A percentile compares a stretch with the other conserved stretches of the same genome.
Conservation (phyloP, 257 asterid genomes). For the Penstemon newberryi region DNA sequence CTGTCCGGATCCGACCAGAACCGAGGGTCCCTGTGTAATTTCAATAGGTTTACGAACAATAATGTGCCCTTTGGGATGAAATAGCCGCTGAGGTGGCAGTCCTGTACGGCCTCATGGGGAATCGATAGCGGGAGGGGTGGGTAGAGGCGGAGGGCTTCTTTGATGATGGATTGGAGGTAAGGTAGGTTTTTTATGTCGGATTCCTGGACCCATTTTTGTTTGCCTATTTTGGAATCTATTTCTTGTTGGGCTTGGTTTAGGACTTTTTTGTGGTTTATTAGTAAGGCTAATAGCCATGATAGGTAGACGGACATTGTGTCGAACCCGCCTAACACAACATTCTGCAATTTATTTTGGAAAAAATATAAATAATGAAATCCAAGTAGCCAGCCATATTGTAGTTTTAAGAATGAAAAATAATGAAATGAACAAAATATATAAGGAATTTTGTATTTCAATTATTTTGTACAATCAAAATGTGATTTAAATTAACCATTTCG, state of each 20-base stretch:
- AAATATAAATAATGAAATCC: background rate
- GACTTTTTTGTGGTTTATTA: conserved; percentile 37
- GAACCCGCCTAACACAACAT: conserved; percentile 53
- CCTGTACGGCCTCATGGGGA: conserved; percentile 43
- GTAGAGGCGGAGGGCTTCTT: conserved; percentile 50
- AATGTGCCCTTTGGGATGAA: conserved; percentile 41
- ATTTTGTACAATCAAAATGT: too few species aligned
- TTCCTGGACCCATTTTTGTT: conserved; percentile 51
- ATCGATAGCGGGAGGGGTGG: conserved; percentile 50
- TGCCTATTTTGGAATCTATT: conserved; percentile 43
- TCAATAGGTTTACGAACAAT: conserved; percentile 43
- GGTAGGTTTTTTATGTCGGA: conserved; percentile 44
- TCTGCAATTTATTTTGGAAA: conserved; percentile 31
- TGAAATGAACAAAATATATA: too few species aligned
- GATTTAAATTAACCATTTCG: too few species aligned
- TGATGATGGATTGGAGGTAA: conserved; percentile 53
- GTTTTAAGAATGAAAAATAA: too few species aligned
- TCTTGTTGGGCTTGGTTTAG: conserved; percentile 48
- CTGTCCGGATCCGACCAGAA: conserved; percentile 48
- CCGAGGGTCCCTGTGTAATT: conserved; percentile 52
- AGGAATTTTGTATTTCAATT: too few species aligned
- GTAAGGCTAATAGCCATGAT: conserved; percentile 47
- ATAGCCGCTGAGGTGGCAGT: conserved; percentile 43
- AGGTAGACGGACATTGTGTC: conserved; percentile 51
- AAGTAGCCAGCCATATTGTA: too few species aligned